Base-by-base conservation (phyloP, 306 rosid species). In the Medicago lupulina region DNA sequence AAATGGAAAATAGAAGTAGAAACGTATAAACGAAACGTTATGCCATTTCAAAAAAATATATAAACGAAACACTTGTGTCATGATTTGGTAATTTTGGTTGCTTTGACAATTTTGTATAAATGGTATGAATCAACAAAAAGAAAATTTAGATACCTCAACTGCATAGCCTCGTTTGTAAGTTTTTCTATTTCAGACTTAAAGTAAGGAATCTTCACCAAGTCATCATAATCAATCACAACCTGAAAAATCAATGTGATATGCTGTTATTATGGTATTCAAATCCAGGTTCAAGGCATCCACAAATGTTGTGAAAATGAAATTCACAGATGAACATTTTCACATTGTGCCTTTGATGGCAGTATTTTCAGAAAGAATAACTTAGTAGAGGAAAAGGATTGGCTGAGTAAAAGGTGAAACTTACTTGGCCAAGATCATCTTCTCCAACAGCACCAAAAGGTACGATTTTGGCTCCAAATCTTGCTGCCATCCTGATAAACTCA, bases 401-500 rank as follows among this genome's bases (percentile, higher is more conserved):
- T 15, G 31, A 49, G 43, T 31, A 55, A 17, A 74, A 62, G 69
- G 58, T 13, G 11, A 46, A 71, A 50, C 96, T 83, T 90, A 90
- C 96, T 68, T 95, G 47, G 47, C 86, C 89, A 75, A 95, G 17
- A 82, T 92, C 97, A 84, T 95, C 98, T 86, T 92, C 97, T 71
- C 98, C 98, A 82, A 95, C 97, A 43, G 74, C 84, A 49, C 96
- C 98, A 70, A 95, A 95, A 61, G 97, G 97, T 70, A 95, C 81
- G 46, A 95, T 95, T 88, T 87, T 95, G 76, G 97, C 96, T 85
- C 98, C 97, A 79, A 95, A 95, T 82, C 92, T 88, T 16, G 91
- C 89, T 43, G 98, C 97, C 98, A 92, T 89, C 72, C 98, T 87
- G 64, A 95, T 91, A 89, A 95, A 95, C 84, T 95, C 98, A 2